These are phyloP conservation scores for Exophiala calicioides DNA, from an alignment of 2,329 filamentous ascomycete genomes.

Conservation along the genomic window DNA sequence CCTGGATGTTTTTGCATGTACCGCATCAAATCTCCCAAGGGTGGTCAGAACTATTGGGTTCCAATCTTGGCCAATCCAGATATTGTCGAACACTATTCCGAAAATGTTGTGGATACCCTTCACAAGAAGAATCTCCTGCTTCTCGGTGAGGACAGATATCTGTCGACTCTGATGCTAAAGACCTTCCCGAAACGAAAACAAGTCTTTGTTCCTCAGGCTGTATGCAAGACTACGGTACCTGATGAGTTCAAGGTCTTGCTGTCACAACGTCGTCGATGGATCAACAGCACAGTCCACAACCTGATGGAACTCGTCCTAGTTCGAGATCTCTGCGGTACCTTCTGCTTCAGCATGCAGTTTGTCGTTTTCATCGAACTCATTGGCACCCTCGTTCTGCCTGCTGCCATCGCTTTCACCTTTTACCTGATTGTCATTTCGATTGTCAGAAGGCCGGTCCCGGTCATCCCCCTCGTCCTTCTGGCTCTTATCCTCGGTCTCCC, in stretches of 20 bases:
- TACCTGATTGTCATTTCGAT: slow-evolving; percentile 93
- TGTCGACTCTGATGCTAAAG: slow-evolving; percentile 96
- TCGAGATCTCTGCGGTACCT: slow-evolving; percentile 93
- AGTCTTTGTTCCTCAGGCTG: slow-evolving; percentile 95
- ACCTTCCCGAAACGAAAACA: slow-evolving; percentile 99
- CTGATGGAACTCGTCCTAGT: slow-evolving; percentile 96
- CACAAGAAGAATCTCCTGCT: slow-evolving; percentile 96
- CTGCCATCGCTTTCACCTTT: slow-evolving; percentile 94
- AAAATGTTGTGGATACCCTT: slow-evolving; percentile 96
- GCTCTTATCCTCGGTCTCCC: slow-evolving; percentile 91
- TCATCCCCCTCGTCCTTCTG: slow-evolving; percentile 87
- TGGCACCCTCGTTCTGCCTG: slow-evolving; percentile 90
- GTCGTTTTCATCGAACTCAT: slow-evolving; percentile 93
- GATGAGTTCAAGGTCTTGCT: slow-evolving; percentile 89
- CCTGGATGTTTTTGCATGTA: slow-evolving; percentile 99
- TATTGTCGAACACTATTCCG: slow-evolving; percentile 97
- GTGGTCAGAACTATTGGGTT: slow-evolving; percentile 98
- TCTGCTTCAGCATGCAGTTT: slow-evolving; percentile 99
- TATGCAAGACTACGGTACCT: slow-evolving; percentile 97
- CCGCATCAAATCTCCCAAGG: slow-evolving; percentile 98
- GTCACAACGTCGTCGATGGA: slow-evolving; percentile 95
- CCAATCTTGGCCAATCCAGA: slow-evolving; percentile 98
- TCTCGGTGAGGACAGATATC: slow-evolving; percentile 89
- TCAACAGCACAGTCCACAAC: slow-evolving; percentile 98
- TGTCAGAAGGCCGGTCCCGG: slow-evolving; percentile 70